Evolutionary conservation across 176 grass and related monocot genomes (phyloP).

Genomic region (Ampelocalamus luodianensis): DNA sequence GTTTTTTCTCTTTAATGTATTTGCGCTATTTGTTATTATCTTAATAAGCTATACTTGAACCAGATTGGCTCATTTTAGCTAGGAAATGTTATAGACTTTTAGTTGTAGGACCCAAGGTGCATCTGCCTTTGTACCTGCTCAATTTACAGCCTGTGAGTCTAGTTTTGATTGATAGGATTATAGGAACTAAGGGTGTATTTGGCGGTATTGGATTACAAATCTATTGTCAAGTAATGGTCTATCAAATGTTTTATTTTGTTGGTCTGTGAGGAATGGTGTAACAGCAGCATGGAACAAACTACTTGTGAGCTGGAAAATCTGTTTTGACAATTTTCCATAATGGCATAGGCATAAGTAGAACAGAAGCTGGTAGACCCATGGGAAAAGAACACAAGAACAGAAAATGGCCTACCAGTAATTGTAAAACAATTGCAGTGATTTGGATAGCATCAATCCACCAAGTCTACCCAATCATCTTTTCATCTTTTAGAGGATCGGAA

Average conservation of each 20-base stretch:
- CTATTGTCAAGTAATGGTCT: background rate
- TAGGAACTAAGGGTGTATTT: background rate
- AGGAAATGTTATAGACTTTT: background rate
- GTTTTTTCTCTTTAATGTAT: conserved; percentile 13
- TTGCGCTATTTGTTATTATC: conserved; percentile 1
- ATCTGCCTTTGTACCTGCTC: background rate
- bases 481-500: background rate
- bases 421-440: background rate
- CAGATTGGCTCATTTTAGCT: background rate
- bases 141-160: conserved; percentile 35
- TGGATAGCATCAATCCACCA: background rate
- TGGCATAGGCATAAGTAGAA: background rate
- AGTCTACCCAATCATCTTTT: background rate
- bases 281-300: background rate
- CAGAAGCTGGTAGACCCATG: background rate
- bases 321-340: background rate
- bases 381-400: background rate
- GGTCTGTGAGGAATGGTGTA: background rate
- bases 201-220: background rate
- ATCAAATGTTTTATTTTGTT: conserved; percentile 1
- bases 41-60: conserved; percentile 18
- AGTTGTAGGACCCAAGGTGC: background rate
- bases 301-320: background rate
- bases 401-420: background rate
- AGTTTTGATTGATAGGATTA: conserved; percentile 30